phyloP scores from a whole-genome alignment of 2,329 filamentous ascomycete species.

The Elsinoe necatrix region DNA sequence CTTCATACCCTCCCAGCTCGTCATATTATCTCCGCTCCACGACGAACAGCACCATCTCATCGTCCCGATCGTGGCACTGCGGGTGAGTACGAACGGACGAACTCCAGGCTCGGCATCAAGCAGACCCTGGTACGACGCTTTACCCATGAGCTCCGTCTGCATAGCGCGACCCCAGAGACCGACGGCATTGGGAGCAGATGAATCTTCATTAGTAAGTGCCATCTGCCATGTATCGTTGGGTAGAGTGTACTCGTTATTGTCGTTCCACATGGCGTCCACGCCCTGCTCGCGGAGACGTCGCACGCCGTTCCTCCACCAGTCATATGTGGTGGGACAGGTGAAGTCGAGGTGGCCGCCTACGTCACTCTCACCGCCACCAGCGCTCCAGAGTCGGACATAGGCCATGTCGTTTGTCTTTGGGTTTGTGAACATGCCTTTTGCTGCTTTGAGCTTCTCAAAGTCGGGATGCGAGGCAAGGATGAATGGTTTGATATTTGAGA shows the following conservation, averaged over 20 bases:
- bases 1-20: constrained; percentile 64
- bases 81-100: constrained; percentile 60
- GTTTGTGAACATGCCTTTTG: constrained; percentile 57
- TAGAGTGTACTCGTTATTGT: constrained; percentile 68
- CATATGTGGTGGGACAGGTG: constrained; percentile 56
- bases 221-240: constrained; percentile 58
- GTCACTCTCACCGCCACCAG: constrained; percentile 60
- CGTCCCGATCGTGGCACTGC: constrained; percentile 62
- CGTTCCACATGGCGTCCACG: constrained; percentile 70
- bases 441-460: constrained; percentile 52
- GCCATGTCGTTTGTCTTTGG: constrained; percentile 40
- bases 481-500: constrained; percentile 68
- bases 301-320: constrained; percentile 65
- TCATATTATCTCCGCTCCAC: constrained; percentile 69
- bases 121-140: constrained; percentile 60
- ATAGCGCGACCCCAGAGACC: constrained; percentile 62
- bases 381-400: constrained; percentile 60
- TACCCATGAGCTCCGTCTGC: constrained; percentile 63
- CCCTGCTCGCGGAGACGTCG: constrained; percentile 53
- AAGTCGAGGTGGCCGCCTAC: constrained; percentile 67
- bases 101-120: constrained; percentile 49
- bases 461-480: constrained; percentile 58
- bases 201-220: constrained; percentile 38
- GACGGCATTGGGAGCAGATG: constrained; percentile 30
- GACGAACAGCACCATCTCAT: constrained; percentile 62